Base-by-base conservation (phyloP, 2,329 filamentous ascomycete genomes). In the Cladophialophora immunda region DNA sequence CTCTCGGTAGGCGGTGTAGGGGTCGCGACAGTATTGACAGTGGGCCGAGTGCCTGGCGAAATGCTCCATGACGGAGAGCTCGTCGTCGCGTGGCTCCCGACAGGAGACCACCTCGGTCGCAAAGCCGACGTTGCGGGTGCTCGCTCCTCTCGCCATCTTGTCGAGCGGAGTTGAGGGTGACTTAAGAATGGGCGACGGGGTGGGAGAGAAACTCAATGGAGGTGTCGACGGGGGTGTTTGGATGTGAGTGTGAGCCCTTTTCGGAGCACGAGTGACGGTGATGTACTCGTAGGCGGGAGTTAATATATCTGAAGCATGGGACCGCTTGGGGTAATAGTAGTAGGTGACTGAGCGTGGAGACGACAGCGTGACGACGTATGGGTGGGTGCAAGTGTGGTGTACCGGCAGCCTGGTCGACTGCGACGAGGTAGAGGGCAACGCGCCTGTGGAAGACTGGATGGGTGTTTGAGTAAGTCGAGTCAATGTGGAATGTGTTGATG, bases 41-140 rank as follows among this genome's bases (percentile, higher is more conserved):
- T 73, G 74, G 56, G 68, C 66, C 64, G 78, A 74, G 65, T 80
- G 78, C n/a, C 62, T 67, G 36, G 76, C 74, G 60, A 75, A 80
- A 36, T 72, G 66, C 27, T 72, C 67, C 73, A 80, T 76, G 45
- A 79, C 78, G 56, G 74, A 77, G 29, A 71, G 62, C 68, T 80
- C 78, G 55, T 79, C 76, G 53, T 76, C 76, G 22, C 60, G 68
- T 9, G 73, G 72, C 15, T 64, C 68, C 27, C 75, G 73, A 45
- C 67, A 71, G 64, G 68, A 67, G 17, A 62, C 65, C 34, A 70
- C 68, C 63, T 71, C 61, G 25, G 62, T 64, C 58, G 68, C 72
- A 59, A 74, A 72, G 58, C 45, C 67, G 13, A 75, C 74, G 54
- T 69, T 68, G 58, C 70, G 69, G 41, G 68, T 29, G 22, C 54